Evolutionary conservation across 2,329 filamentous ascomycete species (phyloP).

Genomic region (Ophiostoma australiae): DNA sequence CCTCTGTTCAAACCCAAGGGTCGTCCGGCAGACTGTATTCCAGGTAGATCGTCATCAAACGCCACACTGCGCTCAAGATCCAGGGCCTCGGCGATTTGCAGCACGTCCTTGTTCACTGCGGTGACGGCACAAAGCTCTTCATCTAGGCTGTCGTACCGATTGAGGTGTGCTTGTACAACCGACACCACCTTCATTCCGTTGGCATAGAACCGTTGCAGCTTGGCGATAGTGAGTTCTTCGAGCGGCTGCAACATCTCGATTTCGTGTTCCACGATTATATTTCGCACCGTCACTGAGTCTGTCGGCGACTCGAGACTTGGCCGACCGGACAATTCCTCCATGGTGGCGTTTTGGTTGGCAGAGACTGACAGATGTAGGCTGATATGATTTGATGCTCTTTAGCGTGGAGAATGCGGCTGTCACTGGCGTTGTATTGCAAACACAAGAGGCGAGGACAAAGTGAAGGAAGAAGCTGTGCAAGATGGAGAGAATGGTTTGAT

Average conservation of each 20-base stretch:
- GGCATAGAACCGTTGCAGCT: constrained; percentile 33
- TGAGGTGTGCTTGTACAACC: constrained; percentile 34
- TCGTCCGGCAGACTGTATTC: too few species aligned
- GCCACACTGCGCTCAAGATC: constrained; percentile 31
- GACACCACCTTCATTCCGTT: constrained; percentile 38
- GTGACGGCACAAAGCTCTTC: constrained; percentile 34
- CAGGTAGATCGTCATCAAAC: too few species aligned
- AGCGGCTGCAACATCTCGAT: constrained; percentile 28
- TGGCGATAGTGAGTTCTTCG: constrained; percentile 34
- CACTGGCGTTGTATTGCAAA: neutral
- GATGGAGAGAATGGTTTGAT: neutral
- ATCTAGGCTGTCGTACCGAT: constrained; percentile 37
- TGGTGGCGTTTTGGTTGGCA: neutral
- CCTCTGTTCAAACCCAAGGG: too few species aligned
- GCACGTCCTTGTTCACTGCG: constrained; percentile 39
- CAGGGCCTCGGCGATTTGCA: constrained; percentile 36
- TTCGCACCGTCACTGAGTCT: too few species aligned
- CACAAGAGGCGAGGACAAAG: neutral
- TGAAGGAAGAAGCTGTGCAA: neutral
- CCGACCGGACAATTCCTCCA: neutral
- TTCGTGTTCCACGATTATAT: too few species aligned
- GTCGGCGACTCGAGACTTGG: neutral
- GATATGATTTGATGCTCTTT: neutral
- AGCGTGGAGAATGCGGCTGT: neutral
- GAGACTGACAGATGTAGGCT: too few species aligned